A percentile compares a stretch with the other conserved stretches of the same genome.
phyloP scores from a whole-genome alignment of 495 filamentous ascomycete species.

The Oidiodendron maius region DNA sequence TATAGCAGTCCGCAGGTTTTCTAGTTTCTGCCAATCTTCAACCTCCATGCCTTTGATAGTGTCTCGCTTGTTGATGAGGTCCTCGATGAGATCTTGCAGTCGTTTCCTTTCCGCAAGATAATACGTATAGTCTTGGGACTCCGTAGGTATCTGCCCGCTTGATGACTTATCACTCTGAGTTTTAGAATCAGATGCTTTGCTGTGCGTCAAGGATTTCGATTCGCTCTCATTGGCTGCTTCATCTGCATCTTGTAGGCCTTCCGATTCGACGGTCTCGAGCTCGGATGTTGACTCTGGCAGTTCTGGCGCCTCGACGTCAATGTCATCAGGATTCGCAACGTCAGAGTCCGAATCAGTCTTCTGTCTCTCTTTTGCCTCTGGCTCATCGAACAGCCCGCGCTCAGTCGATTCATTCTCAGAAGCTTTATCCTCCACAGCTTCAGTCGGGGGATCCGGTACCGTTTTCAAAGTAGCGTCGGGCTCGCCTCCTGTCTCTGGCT shows the following conservation, averaged over 20 bases:
- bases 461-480: constrained; percentile 15
- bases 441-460: constrained; percentile 8
- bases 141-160: background rate
- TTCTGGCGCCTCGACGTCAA: constrained; percentile 39
- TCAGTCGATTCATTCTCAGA: constrained; percentile 13
- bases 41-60: background rate
- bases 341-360: constrained; percentile 15
- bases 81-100: constrained; percentile 7
- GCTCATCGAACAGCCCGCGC: constrained; percentile 27
- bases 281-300: constrained; percentile 17
- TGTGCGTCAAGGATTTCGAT: background rate
- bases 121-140: background rate
- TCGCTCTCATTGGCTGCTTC: background rate
- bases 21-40: background rate
- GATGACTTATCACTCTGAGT: background rate
- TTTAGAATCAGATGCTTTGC: background rate
- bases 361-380: constrained; percentile 10
- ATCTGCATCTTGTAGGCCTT: background rate
- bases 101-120: background rate
- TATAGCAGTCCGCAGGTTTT: background rate
- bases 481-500: constrained; percentile 1
- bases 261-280: background rate
- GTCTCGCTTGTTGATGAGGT: constrained; percentile 2
- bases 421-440: constrained; percentile 11
- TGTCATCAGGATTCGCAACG: constrained; percentile 37